Evolutionary conservation across 2,329 filamentous ascomycete species (phyloP), one percentile per base, ranked within the genome.

Genomic region (Metarhizium rileyi): DNA sequence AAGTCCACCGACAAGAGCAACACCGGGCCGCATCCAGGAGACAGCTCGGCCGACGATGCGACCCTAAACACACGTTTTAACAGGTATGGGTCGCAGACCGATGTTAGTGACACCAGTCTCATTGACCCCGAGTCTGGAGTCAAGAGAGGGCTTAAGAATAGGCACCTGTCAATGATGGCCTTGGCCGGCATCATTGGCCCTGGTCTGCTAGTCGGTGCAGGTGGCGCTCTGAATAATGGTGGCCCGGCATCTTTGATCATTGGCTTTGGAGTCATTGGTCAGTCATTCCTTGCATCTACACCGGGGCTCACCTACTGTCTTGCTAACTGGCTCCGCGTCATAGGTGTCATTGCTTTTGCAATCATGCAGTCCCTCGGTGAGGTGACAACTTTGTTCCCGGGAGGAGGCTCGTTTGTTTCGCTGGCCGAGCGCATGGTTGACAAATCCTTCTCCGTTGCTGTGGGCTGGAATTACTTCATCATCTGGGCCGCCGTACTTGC

Each of bases 321-420:
- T 22, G 28, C 57, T 63, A 43, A 65, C 48, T 26, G 28, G 41
- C 4, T 12, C 14, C 36, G 3, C 18, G 35, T 38, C 35, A 36
- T 20, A 69, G 66, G 67, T 47, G 75, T 87, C 53, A 78, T 89
- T 51, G 84, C 84, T 2, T 76, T 73, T 53, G 75, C 72, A 56
- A 77, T 84, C 55, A 87, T 86, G 79, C 85, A 88, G 70, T 84
- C 80, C 4, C 68, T 90, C 6, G 86, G 86, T 20, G 86, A 90
- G 62, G 70, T 89, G 57, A 86, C 85, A 3, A 88, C 85, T 6
- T 66, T 88, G 1, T 87, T 84, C 56, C 85, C 85, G 0, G 83
- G 79, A 1, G 81, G 81, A 5, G 85, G 85, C 3, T 81, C 82
- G 0, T 88, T 89, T 58, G 81, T 81, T n/a, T 80, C 77, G 9